Conservation (phyloP, 805 yeast species). For the Priceomyces haplophilus region DNA sequence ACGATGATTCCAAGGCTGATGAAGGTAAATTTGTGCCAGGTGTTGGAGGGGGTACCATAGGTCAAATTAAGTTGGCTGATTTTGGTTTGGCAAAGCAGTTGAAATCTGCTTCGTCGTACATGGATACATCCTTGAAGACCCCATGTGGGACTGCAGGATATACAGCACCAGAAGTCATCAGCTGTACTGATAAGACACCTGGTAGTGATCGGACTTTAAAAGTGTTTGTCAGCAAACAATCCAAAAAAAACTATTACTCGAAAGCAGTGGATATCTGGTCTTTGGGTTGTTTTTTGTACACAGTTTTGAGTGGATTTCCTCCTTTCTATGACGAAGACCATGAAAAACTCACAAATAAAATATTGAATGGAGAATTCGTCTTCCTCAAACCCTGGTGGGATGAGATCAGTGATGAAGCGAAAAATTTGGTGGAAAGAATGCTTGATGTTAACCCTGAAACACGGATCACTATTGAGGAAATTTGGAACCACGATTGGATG, state of each 20-base stretch:
- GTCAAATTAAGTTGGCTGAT: conserved; percentile 63
- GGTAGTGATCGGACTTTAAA: conserved; percentile 9
- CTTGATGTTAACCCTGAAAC: conserved; percentile 66
- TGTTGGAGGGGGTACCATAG: conserved; percentile 63
- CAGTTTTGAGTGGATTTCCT: conserved; percentile 69
- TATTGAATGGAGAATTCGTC: conserved; percentile 67
- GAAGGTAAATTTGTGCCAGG: conserved; percentile 56
- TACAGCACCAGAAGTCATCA: conserved; percentile 69
- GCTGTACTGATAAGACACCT: conserved; percentile 20
- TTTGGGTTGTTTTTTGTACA: conserved; percentile 66
- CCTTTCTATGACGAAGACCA: conserved; percentile 74
- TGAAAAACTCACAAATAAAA: conserved; percentile 59
- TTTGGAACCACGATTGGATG: conserved; percentile 71
- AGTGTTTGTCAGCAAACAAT: conserved; percentile 12
- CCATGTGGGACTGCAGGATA: conserved; percentile 79
- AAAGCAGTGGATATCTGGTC: conserved; percentile 75
- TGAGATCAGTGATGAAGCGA: conserved; percentile 70
- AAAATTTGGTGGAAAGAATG: conserved; percentile 61
- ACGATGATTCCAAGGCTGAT: conserved; percentile 57
- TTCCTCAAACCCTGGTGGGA: conserved; percentile 88
- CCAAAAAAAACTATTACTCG: conserved; percentile 51
- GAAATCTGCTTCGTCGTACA: conserved; percentile 31
- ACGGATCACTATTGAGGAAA: conserved; percentile 65
- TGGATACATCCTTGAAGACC: conserved; percentile 45
- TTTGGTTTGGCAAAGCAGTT: conserved; percentile 66